These are phyloP conservation scores for Fusarium sublunatum DNA, from an alignment of 2,329 filamentous ascomycete species.

Conservation along the genomic window DNA sequence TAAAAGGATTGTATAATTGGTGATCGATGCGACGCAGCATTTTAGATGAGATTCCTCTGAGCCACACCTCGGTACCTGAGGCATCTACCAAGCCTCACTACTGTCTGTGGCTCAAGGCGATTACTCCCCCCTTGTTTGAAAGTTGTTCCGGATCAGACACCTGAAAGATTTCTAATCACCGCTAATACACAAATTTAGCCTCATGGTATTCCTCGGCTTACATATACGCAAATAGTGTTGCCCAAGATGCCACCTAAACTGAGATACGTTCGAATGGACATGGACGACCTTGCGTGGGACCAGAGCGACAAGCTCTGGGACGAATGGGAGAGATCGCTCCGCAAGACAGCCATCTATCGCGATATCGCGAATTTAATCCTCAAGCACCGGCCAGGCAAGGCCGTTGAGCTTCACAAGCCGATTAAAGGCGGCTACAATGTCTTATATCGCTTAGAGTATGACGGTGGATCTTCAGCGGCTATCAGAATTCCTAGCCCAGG, in stretches of 20 bases:
- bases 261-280: conserved; percentile 38
- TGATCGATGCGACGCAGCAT: too few species aligned
- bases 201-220: too few species aligned
- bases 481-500: conserved; percentile 48
- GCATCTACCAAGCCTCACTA: too few species aligned
- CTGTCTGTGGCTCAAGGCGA: too few species aligned
- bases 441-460: conserved; percentile 48
- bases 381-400: conserved; percentile 42
- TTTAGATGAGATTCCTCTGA: too few species aligned
- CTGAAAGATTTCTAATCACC: too few species aligned
- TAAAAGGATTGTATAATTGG: too few species aligned
- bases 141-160: too few species aligned
- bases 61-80: too few species aligned
- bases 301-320: conserved; percentile 42
- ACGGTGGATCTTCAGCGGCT: conserved; percentile 47
- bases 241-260: conserved; percentile 43
- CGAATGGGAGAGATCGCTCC: conserved; percentile 42
- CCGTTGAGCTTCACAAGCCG: conserved; percentile 38
- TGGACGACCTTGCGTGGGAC: conserved; percentile 48
- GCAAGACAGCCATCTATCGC: conserved; percentile 31
- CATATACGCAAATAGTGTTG: too few species aligned
- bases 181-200: too few species aligned
- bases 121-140: too few species aligned
- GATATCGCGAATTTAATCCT: conserved; percentile 40
- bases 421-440: conserved; percentile 49